Evolutionary conservation across 1,284 basidiomycete species (phyloP), one percentile per base, ranked within the genome.

Genomic region (Melampsora americana): DNA sequence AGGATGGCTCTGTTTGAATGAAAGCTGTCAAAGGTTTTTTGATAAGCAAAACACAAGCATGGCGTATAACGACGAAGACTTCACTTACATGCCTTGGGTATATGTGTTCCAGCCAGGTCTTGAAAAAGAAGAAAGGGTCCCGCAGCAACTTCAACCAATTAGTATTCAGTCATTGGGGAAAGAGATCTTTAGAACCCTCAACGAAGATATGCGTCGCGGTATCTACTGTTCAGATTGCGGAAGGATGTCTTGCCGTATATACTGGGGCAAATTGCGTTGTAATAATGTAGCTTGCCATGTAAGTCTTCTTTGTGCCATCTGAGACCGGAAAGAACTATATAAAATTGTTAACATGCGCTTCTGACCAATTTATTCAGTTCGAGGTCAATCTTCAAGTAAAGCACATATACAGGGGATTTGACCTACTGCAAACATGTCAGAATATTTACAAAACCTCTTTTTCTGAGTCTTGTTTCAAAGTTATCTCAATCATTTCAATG

Each of bases 141-240:
- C 71, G 0, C 65, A 56, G 35, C 64, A 23, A 32, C 50, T 74
- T 18, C 64, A 66, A 32, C 71, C 62, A 5, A 23, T 9, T 28
- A 74, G 61, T 16, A 46, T 74, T 14, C 71, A 53, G 50, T 53
- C 50, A 74, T 56, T 26, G 53, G 39, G 5, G 16, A 30, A 56
- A 56, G 9, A 20, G 28, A 12, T 9, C 64, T 23, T 39, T 65
- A 30, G 71, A 74, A 1, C 35, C 20, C 26, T n/a, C 16, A 39
- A 56, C 35, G 60, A 65, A 20, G 46, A 66, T 28, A 30, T 11
- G 16, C 64, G 42, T 35, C 5, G 26, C 14, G 71, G 71, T 0
- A 56, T 66, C 32, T 74, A 74, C 56, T 74, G 71, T 61, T 59
- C 61, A 12, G 11, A 20, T 28, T 74, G 71, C n/a, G 71, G 71